Percentiles rank a stretch among this genome's conserved stretches.
Evolutionary conservation across 2,329 filamentous ascomycete genomes (phyloP).

Genomic region (Diplodia sapinea): DNA sequence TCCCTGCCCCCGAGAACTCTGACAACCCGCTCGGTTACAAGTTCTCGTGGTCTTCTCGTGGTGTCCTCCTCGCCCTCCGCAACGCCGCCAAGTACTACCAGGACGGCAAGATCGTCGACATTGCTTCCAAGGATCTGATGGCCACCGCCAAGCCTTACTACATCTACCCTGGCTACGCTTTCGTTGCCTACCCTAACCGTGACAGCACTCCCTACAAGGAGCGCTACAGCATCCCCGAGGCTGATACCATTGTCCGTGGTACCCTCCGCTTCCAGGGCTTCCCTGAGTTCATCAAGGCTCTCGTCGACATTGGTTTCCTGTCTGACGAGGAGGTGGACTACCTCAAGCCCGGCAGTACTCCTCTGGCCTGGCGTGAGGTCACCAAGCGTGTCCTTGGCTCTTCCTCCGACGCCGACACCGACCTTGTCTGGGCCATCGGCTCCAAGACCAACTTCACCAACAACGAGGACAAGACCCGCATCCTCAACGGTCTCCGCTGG

Average conservation of each 20-base stretch:
- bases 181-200: conserved; percentile 92
- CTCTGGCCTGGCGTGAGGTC: conserved; percentile 80
- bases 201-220: conserved; percentile 87
- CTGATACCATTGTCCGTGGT: conserved; percentile 81
- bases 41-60: conserved; percentile 77
- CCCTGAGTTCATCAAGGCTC: conserved; percentile 84
- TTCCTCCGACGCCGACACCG: conserved; percentile 67
- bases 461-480: conserved; percentile 70
- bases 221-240: conserved; percentile 90
- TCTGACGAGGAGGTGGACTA: conserved; percentile 69
- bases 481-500: conserved; percentile 76
- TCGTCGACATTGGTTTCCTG: conserved; percentile 91
- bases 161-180: conserved; percentile 86
- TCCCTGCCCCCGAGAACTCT: conserved; percentile 71
- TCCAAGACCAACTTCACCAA: conserved; percentile 75
- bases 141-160: conserved; percentile 84
- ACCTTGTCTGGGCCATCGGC: conserved; percentile 74
- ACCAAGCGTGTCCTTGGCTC: conserved; percentile 78
- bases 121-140: conserved; percentile 74
- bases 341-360: conserved; percentile 63
- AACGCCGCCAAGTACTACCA: conserved; percentile 86
- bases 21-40: conserved; percentile 95
- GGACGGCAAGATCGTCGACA: conserved; percentile 72
- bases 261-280: conserved; percentile 89
- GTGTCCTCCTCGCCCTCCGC: conserved; percentile 83